These are phyloP conservation scores for Durusdinium trenchii DNA, from an alignment of 73 alveolate genomes.

Conservation along the genomic window DNA sequence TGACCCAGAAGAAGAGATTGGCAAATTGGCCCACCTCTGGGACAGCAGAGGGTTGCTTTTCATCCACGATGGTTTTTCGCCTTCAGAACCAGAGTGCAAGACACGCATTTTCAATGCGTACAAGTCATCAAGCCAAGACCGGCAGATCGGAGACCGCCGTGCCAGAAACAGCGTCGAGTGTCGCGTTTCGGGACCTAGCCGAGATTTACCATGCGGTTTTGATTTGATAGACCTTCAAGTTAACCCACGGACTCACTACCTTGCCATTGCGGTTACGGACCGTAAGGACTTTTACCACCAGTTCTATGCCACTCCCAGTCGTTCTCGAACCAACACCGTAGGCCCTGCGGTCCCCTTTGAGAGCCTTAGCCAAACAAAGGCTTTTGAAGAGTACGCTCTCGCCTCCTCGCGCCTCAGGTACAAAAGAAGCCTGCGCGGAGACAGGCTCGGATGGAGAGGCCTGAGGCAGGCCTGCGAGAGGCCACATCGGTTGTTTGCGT, in stretches of 20 bases:
- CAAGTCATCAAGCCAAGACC: not conserved
- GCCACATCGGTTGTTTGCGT: not conserved
- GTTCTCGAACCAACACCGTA: not conserved
- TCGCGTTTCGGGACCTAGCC: not conserved
- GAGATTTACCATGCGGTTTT: not conserved
- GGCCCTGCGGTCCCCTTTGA: not conserved
- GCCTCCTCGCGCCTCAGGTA: not conserved
- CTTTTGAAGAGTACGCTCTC: not conserved
- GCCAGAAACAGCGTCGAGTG: not conserved
- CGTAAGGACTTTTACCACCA: constrained; percentile 28
- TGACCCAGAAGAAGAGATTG: not conserved
- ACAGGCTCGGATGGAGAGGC: not conserved
- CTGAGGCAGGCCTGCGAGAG: not conserved
- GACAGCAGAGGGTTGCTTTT: not conserved
- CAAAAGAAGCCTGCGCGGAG: not conserved
- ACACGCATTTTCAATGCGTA: not conserved
- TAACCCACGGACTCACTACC: not conserved
- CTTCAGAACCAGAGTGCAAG: too few relatives aligned
- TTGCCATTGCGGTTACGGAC: not conserved
- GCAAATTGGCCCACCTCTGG: not conserved
- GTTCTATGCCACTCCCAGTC: not conserved
- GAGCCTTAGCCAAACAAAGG: not conserved
- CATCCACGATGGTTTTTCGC: not conserved
- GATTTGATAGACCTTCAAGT: not conserved
- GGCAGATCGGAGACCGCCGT: constrained; percentile 17